These are phyloP conservation scores for Myxozyma lipomycoides DNA, from an alignment of 805 yeast genomes.

Conservation along the genomic window DNA sequence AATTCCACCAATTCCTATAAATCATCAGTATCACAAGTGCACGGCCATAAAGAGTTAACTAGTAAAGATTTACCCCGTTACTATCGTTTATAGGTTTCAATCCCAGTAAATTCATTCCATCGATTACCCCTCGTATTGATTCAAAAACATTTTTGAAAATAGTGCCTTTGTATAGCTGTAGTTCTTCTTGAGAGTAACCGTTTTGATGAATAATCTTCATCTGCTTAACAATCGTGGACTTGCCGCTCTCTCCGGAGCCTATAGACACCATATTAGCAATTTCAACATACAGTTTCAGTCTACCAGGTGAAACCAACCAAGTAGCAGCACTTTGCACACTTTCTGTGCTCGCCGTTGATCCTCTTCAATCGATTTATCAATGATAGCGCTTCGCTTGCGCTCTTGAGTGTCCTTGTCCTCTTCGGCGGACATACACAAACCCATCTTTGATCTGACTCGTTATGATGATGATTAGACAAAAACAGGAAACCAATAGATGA, in stretches of 20 bases:
- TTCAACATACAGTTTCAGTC: background rate
- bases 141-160: slow-evolving; percentile 75
- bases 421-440: slow-evolving; percentile 17
- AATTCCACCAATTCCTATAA: slow-evolving; percentile 6
- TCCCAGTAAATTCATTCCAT: slow-evolving; percentile 37
- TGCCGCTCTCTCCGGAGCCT: slow-evolving; percentile 84
- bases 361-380: slow-evolving; percentile 25
- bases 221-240: slow-evolving; percentile 75
- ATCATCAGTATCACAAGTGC: slow-evolving; percentile 21
- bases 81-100: slow-evolving; percentile 4
- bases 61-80: slow-evolving; percentile 3
- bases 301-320: slow-evolving; percentile 30
- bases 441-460: slow-evolving; percentile 7
- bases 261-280: slow-evolving; percentile 40
- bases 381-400: slow-evolving; percentile 18
- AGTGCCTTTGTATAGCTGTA: slow-evolving; percentile 69
- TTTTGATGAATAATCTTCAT: slow-evolving; percentile 73
- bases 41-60: slow-evolving; percentile 35
- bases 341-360: slow-evolving; percentile 31
- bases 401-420: slow-evolving; percentile 13
- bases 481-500: background rate
- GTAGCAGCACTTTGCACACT: slow-evolving; percentile 66
- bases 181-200: slow-evolving; percentile 68
- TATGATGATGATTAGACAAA: background rate
- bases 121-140: slow-evolving; percentile 65